Evolutionary conservation across 768 basidiomycete genomes (phyloP).

Genomic region (Collybiopsis confluens): DNA sequence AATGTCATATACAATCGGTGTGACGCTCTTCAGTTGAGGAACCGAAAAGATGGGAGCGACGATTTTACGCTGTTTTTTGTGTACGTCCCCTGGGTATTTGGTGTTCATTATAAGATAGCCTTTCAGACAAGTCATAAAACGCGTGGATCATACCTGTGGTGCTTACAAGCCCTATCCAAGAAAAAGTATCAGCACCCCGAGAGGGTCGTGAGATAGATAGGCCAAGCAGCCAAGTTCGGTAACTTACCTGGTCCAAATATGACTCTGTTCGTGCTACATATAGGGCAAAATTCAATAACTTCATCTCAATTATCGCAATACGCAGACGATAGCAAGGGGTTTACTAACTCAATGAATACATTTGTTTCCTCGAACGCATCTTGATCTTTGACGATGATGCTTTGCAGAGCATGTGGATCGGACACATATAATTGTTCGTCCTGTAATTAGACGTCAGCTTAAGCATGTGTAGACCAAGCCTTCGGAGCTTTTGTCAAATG

Average conservation of each 20-base stretch:
- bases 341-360: conserved; percentile 41
- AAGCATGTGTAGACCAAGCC: not conserved
- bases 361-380: conserved; percentile 43
- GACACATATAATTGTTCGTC: conserved; percentile 46
- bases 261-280: conserved; percentile 34
- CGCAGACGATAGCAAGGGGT: too few species aligned
- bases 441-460: conserved; percentile 19
- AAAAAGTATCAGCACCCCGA: not conserved
- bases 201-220: conserved; percentile 13
- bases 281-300: not conserved
- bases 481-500: not conserved
- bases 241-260: conserved; percentile 43
- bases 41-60: conserved; percentile 45
- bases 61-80: conserved; percentile 45
- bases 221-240: conserved; percentile 29
- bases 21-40: conserved; percentile 38
- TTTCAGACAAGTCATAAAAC: not conserved
- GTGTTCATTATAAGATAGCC: not conserved
- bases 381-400: conserved; percentile 44
- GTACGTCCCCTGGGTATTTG: conserved; percentile 30
- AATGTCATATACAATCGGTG: conserved; percentile 41
- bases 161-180: not conserved
- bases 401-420: conserved; percentile 46
- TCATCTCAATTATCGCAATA: not conserved
- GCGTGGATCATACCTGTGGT: not conserved